These are phyloP conservation scores for Hypoxylon trugodes DNA, from an alignment of 495 filamentous ascomycete species.

Conservation along the genomic window DNA sequence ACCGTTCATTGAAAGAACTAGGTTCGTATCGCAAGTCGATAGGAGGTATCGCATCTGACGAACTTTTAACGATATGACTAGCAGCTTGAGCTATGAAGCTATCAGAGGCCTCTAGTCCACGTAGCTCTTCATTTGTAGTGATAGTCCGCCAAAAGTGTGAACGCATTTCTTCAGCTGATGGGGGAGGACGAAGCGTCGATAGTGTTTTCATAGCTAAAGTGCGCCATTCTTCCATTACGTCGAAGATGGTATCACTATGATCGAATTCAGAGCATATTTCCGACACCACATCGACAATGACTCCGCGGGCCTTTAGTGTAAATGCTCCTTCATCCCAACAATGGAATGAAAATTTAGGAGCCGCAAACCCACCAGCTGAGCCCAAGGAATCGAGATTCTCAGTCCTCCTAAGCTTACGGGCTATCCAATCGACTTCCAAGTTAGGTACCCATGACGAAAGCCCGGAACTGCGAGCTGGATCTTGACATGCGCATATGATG, in stretches of 20 bases:
- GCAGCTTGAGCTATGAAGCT: neutral
- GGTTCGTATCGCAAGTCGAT: neutral
- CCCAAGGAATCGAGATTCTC: neutral
- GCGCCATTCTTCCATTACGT: conserved; percentile 9
- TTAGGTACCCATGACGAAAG: conserved; percentile 12
- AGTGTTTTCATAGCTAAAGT: conserved; percentile 3
- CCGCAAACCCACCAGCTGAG: neutral
- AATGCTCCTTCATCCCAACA: neutral
- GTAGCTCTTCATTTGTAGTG: conserved; percentile 5
- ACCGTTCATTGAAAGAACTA: neutral
- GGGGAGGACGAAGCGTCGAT: neutral
- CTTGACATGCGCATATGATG: conserved; percentile 3
- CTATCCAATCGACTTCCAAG: neutral
- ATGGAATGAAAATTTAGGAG: neutral
- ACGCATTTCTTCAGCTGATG: neutral
- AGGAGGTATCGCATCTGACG: conserved; percentile 4
- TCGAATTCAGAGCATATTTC: neutral
- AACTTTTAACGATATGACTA: neutral
- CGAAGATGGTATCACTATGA: neutral
- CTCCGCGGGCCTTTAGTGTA: conserved; percentile 1
- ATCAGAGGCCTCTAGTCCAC: conserved; percentile 1
- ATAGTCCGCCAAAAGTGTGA: conserved; percentile 7
- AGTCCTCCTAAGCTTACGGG: conserved; percentile 3
- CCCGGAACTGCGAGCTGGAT: neutral
- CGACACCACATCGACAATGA: conserved; percentile 1